Conservation (phyloP, 306 rosid genomes). For the Quercus mongolica region DNA sequence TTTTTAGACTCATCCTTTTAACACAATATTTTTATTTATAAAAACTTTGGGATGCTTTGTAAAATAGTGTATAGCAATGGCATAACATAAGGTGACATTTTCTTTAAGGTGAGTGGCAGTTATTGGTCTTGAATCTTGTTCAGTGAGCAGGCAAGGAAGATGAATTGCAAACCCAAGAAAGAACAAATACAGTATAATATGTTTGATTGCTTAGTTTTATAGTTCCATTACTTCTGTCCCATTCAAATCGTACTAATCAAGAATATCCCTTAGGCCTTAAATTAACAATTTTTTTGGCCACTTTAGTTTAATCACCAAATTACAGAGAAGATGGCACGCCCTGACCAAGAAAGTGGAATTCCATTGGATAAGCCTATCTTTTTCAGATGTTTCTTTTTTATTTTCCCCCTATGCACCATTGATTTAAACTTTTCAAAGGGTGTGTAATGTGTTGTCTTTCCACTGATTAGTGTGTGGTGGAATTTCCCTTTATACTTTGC, state of each 20-base stretch:
- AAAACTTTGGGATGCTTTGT: not conserved
- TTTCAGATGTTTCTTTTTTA: conserved; percentile 10
- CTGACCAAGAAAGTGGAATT: conserved; percentile 16
- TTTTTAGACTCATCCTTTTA: not conserved
- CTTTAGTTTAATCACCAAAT: conserved; percentile 19
- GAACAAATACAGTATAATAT: not conserved
- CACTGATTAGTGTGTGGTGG: conserved; percentile 24
- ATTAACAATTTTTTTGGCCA: conserved; percentile 6
- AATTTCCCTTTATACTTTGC: conserved; percentile 2
- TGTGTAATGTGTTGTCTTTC: conserved; percentile 14
- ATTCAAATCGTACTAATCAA: conserved; percentile 20
- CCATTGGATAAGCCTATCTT: conserved; percentile 21
- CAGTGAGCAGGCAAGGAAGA: conserved; percentile 7
- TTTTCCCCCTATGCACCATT: not conserved
- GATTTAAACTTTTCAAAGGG: conserved; percentile 1
- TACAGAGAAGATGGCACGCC: conserved; percentile 25
- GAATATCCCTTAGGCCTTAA: conserved; percentile 7
- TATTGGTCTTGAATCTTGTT: conserved; percentile 17
- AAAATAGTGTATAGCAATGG: not conserved
- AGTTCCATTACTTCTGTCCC: conserved; percentile 17
- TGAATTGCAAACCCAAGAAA: conserved; percentile 22
- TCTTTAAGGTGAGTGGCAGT: not conserved
- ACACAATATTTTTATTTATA: not conserved
- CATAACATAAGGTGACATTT: not conserved
- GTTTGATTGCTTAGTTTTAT: not conserved